phyloP scores from a whole-genome alignment of 1,284 basidiomycete species.

The Phellinidium pouzarii region DNA sequence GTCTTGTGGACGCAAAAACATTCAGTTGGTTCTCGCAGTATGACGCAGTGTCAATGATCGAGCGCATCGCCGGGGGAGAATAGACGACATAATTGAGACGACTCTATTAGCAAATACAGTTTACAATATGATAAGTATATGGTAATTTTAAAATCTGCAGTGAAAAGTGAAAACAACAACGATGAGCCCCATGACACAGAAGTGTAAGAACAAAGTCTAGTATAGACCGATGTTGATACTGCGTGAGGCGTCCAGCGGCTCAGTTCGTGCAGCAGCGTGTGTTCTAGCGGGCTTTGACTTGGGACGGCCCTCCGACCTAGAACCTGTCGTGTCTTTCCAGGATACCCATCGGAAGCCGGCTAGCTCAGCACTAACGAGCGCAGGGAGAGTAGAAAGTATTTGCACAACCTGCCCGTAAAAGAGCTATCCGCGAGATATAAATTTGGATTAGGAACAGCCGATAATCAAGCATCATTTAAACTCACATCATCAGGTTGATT shows the following conservation, averaged over 20 bases:
- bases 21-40: constrained; percentile 33
- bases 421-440: constrained; percentile 32
- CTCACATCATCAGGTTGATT: constrained; percentile 18
- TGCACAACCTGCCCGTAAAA: constrained; percentile 57
- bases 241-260: constrained; percentile 7
- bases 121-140: constrained; percentile 15
- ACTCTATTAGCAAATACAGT: constrained; percentile 6
- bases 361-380: constrained; percentile 59
- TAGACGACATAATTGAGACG: not conserved
- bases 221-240: constrained; percentile 10
- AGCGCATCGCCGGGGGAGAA: constrained; percentile 27
- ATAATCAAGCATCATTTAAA: constrained; percentile 14
- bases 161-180: constrained; percentile 3
- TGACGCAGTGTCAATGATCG: constrained; percentile 41
- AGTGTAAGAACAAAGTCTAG: constrained; percentile 8
- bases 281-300: constrained; percentile 3
- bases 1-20: constrained; percentile 4
- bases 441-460: constrained; percentile 9
- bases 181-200: constrained; percentile 8
- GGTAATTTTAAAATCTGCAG: constrained; percentile 15
- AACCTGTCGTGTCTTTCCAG: constrained; percentile 23
- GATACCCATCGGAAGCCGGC: constrained; percentile 66
- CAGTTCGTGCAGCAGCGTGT: constrained; percentile 1
- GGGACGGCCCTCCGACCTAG: not conserved
- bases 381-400: constrained; percentile 46